Conservation (phyloP, 352 stramenopile genomes). For the Pythium brachiatum region DNA sequence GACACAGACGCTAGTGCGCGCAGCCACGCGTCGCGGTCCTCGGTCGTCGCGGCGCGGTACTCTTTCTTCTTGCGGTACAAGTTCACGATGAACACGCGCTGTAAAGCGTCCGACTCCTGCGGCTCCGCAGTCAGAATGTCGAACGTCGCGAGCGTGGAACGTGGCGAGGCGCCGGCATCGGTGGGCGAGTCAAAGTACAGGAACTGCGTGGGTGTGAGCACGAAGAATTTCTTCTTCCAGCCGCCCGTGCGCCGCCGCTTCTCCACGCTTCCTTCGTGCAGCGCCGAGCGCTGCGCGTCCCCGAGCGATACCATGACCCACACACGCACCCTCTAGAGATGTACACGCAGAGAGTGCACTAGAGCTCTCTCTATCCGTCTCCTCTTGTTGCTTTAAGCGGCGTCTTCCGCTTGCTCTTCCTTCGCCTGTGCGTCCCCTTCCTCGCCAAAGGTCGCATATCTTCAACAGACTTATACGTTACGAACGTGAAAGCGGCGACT, state of each 20-base stretch:
- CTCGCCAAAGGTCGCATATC: constrained; percentile 21
- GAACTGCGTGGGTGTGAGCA: constrained; percentile 61
- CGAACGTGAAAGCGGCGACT: neutral
- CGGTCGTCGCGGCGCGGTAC: constrained; percentile 48
- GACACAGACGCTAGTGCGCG: constrained; percentile 58
- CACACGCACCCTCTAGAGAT: neutral
- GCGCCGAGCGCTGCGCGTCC: constrained; percentile 50
- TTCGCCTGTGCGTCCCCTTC: neutral
- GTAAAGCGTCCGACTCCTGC: constrained; percentile 32
- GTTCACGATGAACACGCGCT: constrained; percentile 54
- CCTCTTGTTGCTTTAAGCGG: neutral
- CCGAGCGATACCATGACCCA: constrained; percentile 60
- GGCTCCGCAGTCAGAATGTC: constrained; percentile 65
- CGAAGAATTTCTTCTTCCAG: constrained; percentile 81
- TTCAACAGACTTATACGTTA: constrained; percentile 18
- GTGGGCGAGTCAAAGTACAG: constrained; percentile 66
- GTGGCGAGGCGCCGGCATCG: constrained; percentile 4
- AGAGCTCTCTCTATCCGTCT: neutral
- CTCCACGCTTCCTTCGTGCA: constrained; percentile 62
- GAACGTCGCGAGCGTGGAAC: constrained; percentile 48
- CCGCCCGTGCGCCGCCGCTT: constrained; percentile 69
- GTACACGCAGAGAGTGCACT: neutral
- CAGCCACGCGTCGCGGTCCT: constrained; percentile 73
- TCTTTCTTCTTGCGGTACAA: constrained; percentile 82
- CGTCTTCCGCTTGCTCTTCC: neutral